Percentiles rank a stretch among this genome's conserved stretches.
These are phyloP conservation scores for Telfairia occidentalis DNA, from an alignment of 331 rosid genomes.

Conservation along the genomic window DNA sequence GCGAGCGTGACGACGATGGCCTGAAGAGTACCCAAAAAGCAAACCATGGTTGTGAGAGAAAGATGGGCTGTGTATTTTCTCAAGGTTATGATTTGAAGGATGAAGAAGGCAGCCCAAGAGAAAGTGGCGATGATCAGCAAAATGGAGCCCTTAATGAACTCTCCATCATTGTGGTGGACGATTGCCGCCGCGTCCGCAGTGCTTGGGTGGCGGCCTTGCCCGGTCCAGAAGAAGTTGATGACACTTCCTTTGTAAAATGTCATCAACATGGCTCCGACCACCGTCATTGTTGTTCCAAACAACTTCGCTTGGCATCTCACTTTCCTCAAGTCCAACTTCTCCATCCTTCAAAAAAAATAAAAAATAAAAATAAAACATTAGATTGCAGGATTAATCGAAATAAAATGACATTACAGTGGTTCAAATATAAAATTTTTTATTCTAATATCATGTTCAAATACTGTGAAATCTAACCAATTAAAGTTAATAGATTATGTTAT, in stretches of 20 bases:
- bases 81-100: slow-evolving; percentile 37
- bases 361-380: background rate
- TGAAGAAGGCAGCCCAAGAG: slow-evolving; percentile 54
- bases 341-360: slow-evolving; percentile 52
- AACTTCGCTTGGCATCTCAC: slow-evolving; percentile 70
- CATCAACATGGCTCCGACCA: slow-evolving; percentile 87
- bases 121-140: slow-evolving; percentile 58
- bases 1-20: slow-evolving; percentile 64
- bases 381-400: background rate
- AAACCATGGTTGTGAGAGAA: slow-evolving; percentile 67
- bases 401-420: no score
- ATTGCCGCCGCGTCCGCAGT: background rate
- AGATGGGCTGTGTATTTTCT: slow-evolving; percentile 62
- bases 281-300: slow-evolving; percentile 63
- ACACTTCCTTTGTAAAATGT: slow-evolving; percentile 77
- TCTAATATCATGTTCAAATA: background rate
- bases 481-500: background rate
- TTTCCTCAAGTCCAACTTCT: slow-evolving; percentile 51
- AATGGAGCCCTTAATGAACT: slow-evolving; percentile 61
- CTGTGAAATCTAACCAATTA: background rate
- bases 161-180: slow-evolving; percentile 23
- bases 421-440: no score
- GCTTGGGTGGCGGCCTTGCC: slow-evolving; percentile 23
- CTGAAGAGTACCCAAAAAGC: slow-evolving; percentile 66
- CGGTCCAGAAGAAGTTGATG: slow-evolving; percentile 37